phyloP scores from a whole-genome alignment of 2,329 filamentous ascomycete genomes.

The Boeremia lycopersici region DNA sequence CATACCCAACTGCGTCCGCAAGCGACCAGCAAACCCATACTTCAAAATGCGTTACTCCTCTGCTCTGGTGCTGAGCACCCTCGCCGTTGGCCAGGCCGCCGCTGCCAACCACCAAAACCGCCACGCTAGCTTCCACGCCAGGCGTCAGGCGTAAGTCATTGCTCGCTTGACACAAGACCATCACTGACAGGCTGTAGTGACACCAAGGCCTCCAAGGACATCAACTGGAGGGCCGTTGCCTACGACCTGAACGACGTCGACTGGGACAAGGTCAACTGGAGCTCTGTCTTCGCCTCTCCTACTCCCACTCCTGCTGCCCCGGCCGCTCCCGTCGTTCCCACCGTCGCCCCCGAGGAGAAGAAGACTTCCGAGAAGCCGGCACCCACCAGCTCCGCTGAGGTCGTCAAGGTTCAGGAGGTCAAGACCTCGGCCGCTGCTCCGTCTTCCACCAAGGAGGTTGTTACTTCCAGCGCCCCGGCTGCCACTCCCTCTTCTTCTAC shows the following conservation, averaged over 20 bases:
- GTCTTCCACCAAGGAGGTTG: not conserved
- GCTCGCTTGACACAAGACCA: not conserved
- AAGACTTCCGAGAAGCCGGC: constrained; percentile 17
- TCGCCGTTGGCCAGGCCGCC: constrained; percentile 44
- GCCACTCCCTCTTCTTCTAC: constrained; percentile 11
- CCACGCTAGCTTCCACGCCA: constrained; percentile 46
- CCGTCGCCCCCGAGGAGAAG: not conserved
- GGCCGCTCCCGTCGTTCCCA: not conserved
- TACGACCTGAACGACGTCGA: constrained; percentile 36
- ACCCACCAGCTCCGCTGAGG: constrained; percentile 12
- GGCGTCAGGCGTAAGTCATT: constrained; percentile 40
- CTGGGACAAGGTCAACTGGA: constrained; percentile 37
- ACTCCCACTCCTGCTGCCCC: constrained; percentile 19
- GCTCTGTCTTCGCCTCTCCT: constrained; percentile 26
- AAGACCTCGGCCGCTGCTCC: constrained; percentile 12
- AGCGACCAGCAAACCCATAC: constrained; percentile 8
- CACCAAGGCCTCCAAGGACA: constrained; percentile 30
- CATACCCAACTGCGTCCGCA: constrained; percentile 13
- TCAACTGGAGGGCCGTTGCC: constrained; percentile 40
- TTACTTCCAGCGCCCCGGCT: not conserved
- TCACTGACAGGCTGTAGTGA: constrained; percentile 24
- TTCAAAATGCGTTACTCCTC: constrained; percentile 45
- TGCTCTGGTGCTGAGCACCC: constrained; percentile 46
- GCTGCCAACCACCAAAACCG: constrained; percentile 40
- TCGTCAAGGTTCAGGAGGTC: constrained; percentile 13